phyloP scores from a whole-genome alignment of 768 basidiomycete genomes.

The Auriscalpium orientale region DNA sequence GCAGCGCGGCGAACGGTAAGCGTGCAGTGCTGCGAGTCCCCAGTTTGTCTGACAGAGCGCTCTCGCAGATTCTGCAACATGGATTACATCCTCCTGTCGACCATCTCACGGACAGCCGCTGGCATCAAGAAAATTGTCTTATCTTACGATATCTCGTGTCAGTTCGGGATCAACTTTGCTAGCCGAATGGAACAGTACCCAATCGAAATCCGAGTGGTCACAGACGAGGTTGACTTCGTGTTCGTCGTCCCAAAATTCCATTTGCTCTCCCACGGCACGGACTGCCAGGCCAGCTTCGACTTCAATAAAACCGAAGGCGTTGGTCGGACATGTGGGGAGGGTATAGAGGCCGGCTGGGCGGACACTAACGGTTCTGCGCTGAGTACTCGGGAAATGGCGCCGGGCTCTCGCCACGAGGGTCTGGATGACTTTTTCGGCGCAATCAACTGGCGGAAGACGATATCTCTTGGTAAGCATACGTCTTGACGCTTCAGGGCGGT shows the following conservation, averaged over 20 bases:
- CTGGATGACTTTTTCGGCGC: conserved; percentile 8
- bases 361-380: conserved; percentile 1
- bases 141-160: background rate
- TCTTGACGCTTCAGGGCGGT: background rate
- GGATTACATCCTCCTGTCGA: conserved; percentile 16
- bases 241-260: conserved; percentile 8
- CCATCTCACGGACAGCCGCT: background rate
- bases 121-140: background rate
- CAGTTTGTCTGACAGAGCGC: background rate
- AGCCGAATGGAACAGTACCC: background rate
- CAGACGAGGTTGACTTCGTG: too few species aligned
- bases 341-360: conserved; percentile 13
- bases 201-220: background rate
- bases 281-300: conserved; percentile 11
- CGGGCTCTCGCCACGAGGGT: conserved; percentile 5
- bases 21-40: too few species aligned
- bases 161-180: background rate
- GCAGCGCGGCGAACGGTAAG: background rate
- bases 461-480: background rate
- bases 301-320: conserved; percentile 3
- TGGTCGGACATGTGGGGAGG: conserved; percentile 15
- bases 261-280: conserved; percentile 7
- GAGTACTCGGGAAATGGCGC: conserved; percentile 10
- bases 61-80: conserved; percentile 16
- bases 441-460: conserved; percentile 10